Base-by-base conservation (phyloP, 2,329 filamentous ascomycete species). In the Ustulina deusta region DNA sequence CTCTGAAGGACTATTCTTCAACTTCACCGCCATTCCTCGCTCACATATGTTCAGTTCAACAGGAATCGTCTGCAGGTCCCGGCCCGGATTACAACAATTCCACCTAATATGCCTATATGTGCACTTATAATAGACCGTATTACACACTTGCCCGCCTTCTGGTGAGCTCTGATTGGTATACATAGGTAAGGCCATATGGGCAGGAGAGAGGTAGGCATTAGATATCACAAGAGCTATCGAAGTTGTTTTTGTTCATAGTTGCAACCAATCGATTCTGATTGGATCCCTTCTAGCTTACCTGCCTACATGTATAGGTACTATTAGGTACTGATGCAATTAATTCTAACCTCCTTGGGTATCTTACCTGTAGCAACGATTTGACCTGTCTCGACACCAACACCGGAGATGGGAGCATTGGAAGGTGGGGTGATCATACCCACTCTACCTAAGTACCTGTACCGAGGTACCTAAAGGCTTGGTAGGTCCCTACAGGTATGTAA, bases 341-440 rank as follows among this genome's bases (percentile, higher is more conserved):
- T n/a, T n/a, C n/a, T n/a, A n/a, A n/a, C n/a, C n/a, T n/a, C n/a
- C n/a, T n/a, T n/a, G n/a, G n/a, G n/a, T n/a, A n/a, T n/a, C n/a
- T n/a, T n/a, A n/a, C n/a, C n/a, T n/a, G n/a, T n/a, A n/a, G n/a
- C n/a, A n/a, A n/a, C n/a, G n/a, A n/a, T n/a, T n/a, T n/a, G n/a
- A n/a, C n/a, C n/a, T n/a, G n/a, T n/a, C n/a, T n/a, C n/a, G n/a
- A n/a, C n/a, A n/a, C n/a, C n/a, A n/a, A n/a, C n/a, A n/a, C n/a
- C n/a, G n/a, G n/a, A 13, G 42, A n/a, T 11, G 40, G n/a, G 40
- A 20, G 36, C 52, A 52, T 42, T 15, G 46, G 58, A 61, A 61
- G 58, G 48, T 61, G 38, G 59, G 34, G 34, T 36, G 10, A 3
- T 9, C 7, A 32, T 27, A 29, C 11, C 57, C 57, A 60, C 57